A percentile compares a stretch with the other conserved stretches of the same genome.
Conservation (phyloP, 352 stramenopile species). For the Phytophthora pinifolia region DNA sequence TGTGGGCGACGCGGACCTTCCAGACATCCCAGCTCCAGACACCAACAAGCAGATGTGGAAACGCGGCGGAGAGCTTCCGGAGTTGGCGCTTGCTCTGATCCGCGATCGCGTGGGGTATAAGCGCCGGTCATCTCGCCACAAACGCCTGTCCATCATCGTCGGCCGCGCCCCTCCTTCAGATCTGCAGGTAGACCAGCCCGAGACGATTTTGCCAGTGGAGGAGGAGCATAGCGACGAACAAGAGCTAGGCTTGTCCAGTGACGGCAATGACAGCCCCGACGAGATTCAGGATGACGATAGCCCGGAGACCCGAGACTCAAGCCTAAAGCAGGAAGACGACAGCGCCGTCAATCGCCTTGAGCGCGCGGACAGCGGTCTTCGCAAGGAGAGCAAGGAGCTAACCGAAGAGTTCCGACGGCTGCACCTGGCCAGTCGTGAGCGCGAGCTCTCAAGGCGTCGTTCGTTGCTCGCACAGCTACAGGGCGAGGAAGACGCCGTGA, state of each 20-base stretch:
- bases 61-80: slow-evolving; percentile 23
- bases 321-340: background rate
- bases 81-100: slow-evolving; percentile 26
- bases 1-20: background rate
- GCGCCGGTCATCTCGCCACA: background rate
- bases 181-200: background rate
- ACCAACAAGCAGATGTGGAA: slow-evolving; percentile 34
- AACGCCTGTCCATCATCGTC: slow-evolving; percentile 36
- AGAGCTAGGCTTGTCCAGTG: background rate
- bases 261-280: background rate
- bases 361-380: background rate
- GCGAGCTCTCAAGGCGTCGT: slow-evolving; percentile 4
- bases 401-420: slow-evolving; percentile 20
- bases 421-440: slow-evolving; percentile 17
- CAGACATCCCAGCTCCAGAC: slow-evolving; percentile 11
- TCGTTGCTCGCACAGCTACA: slow-evolving; percentile 16
- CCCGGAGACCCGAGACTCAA: slow-evolving; percentile 5
- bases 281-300: background rate
- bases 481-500: slow-evolving; percentile 8
- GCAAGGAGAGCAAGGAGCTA: slow-evolving; percentile 11
- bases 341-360: background rate
- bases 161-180: slow-evolving; percentile 1
- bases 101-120: slow-evolving; percentile 27
- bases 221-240: slow-evolving; percentile 14
- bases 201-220: slow-evolving; percentile 12